A percentile compares a stretch with the other conserved stretches of the same genome.
These are phyloP conservation scores for Panicum hallii DNA, from an alignment of 202 grass and related monocot genomes.

Conservation along the genomic window DNA sequence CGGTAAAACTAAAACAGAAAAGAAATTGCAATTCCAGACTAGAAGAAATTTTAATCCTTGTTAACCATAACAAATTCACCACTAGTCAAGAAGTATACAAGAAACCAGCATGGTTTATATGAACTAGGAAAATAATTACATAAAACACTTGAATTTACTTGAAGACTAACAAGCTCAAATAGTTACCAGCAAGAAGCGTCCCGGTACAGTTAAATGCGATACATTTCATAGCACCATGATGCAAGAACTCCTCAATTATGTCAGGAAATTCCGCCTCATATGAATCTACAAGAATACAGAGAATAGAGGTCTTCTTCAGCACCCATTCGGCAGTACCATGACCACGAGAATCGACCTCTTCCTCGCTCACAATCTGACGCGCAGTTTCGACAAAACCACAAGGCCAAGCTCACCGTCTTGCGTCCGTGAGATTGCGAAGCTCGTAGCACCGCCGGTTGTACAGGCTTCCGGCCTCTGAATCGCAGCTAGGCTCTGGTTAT, in stretches of 20 bases:
- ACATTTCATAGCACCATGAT: slow-evolving; percentile 92
- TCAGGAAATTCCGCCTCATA: slow-evolving; percentile 86
- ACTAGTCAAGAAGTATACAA: slow-evolving; percentile 1
- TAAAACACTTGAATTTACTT: background rate
- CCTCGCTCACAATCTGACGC: too few relatives aligned
- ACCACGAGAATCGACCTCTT: too few relatives aligned
- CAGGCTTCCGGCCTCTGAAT: too few relatives aligned
- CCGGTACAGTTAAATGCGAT: slow-evolving; percentile 79
- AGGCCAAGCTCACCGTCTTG: too few relatives aligned
- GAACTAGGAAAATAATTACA: slow-evolving; percentile 29
- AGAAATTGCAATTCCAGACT: slow-evolving; percentile 10
- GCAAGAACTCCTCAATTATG: slow-evolving; percentile 82
- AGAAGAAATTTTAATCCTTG: background rate
- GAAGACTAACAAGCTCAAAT: slow-evolving; percentile 15
- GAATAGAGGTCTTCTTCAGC: too few relatives aligned
- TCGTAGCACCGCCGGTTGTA: too few relatives aligned
- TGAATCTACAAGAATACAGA: slow-evolving; percentile 56
- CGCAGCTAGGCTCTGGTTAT: too few relatives aligned
- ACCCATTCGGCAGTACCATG: too few relatives aligned
- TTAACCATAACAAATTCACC: slow-evolving; percentile 30
- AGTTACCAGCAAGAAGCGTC: slow-evolving; percentile 82
- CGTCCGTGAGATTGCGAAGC: too few relatives aligned
- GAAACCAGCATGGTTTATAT: slow-evolving; percentile 10
- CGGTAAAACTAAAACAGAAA: slow-evolving; percentile 12
- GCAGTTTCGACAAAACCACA: too few relatives aligned